Percentiles rank a stretch among this genome's conserved stretches.
phyloP scores from a whole-genome alignment of 768 basidiomycete genomes.

The Leccinum aurantiacum region DNA sequence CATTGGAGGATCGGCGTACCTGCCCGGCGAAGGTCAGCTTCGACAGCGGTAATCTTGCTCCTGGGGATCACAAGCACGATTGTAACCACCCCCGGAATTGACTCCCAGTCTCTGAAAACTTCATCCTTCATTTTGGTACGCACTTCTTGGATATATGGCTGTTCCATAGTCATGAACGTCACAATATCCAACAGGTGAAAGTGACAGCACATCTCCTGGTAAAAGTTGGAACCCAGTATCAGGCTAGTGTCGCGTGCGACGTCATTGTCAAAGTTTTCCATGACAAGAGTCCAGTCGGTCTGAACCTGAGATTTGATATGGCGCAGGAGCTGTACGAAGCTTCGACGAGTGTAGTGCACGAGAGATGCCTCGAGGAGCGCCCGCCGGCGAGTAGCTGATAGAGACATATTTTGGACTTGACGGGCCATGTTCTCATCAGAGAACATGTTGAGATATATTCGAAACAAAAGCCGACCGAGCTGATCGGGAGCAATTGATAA shows the following conservation, averaged over 20 bases:
- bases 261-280: slow-evolving; percentile 34
- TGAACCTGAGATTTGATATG: slow-evolving; percentile 38
- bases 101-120: slow-evolving; percentile 33
- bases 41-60: slow-evolving; percentile 22
- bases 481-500: slow-evolving; percentile 27
- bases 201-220: slow-evolving; percentile 49
- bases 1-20: slow-evolving; percentile 29
- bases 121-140: slow-evolving; percentile 4
- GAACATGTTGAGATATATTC: slow-evolving; percentile 32
- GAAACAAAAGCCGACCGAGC: slow-evolving; percentile 25
- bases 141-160: slow-evolving; percentile 12
- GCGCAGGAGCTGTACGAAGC: slow-evolving; percentile 46
- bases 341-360: slow-evolving; percentile 48
- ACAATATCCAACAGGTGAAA: slow-evolving; percentile 42
- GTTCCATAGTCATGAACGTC: slow-evolving; percentile 28
- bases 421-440: slow-evolving; percentile 25
- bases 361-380: slow-evolving; percentile 14
- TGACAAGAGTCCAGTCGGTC: slow-evolving; percentile 43
- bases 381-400: slow-evolving; percentile 1
- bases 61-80: slow-evolving; percentile 36
- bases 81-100: slow-evolving; percentile 32
- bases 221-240: slow-evolving; percentile 31
- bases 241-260: slow-evolving; percentile 15
- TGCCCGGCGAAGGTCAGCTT: slow-evolving; percentile 20
- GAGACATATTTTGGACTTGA: slow-evolving; percentile 7